These are phyloP conservation scores for Saccharomyces hybrid DNA, from an alignment of 1,139 yeast species.

Conservation along the genomic window DNA sequence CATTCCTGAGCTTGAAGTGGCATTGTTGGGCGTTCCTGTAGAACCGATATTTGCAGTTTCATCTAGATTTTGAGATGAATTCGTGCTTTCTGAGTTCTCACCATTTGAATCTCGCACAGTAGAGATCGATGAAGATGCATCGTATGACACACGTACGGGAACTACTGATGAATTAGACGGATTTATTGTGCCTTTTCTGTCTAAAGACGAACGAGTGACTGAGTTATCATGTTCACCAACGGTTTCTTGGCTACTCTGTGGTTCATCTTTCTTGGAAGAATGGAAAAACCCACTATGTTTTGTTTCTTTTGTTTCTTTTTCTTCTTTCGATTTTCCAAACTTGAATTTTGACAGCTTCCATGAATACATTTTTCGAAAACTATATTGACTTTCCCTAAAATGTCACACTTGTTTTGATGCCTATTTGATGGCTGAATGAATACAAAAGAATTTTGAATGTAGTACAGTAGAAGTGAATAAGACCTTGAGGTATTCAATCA, in stretches of 20 bases:
- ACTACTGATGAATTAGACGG: conserved; percentile 4
- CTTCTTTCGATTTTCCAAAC: conserved; percentile 7
- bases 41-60: not conserved
- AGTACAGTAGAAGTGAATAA: not conserved
- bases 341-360: conserved; percentile 26
- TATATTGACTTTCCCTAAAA: not conserved
- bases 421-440: not conserved
- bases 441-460: not conserved
- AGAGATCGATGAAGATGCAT: conserved; percentile 1
- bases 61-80: conserved; percentile 12
- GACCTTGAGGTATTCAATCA: not conserved
- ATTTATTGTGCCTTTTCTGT: conserved; percentile 2
- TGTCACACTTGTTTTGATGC: not conserved
- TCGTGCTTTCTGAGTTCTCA: not conserved
- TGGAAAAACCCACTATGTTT: conserved; percentile 2
- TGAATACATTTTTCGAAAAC: conserved; percentile 17
- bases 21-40: not conserved
- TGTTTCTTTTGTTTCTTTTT: not conserved
- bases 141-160: conserved; percentile 4
- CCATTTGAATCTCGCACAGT: conserved; percentile 1
- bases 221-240: not conserved
- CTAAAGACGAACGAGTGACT: conserved; percentile 2
- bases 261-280: not conserved
- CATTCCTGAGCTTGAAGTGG: conserved; percentile 18
- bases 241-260: conserved; percentile 3